Conservation (phyloP, 1,139 yeast genomes). For the Pichia sp. region DNA sequence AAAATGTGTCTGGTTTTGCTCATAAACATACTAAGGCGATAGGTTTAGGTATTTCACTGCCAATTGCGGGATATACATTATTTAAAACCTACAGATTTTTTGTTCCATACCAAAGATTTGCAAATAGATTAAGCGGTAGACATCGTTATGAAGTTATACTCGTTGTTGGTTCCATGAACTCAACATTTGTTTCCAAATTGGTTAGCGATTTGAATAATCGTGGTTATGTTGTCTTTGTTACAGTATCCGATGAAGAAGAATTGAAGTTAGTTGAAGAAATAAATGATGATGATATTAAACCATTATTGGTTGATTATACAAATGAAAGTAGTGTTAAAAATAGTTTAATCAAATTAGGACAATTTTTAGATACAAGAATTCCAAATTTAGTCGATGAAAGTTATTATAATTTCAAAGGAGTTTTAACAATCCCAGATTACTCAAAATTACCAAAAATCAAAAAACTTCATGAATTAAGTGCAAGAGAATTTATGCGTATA, state of each 20-base stretch:
- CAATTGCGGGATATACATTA: slow-evolving; percentile 8
- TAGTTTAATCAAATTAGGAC: slow-evolving; percentile 40
- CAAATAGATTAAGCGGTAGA: slow-evolving; percentile 25
- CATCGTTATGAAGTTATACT: slow-evolving; percentile 57
- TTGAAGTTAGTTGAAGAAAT: slow-evolving; percentile 51
- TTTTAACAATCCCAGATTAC: slow-evolving; percentile 28
- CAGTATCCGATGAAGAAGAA: slow-evolving; percentile 62
- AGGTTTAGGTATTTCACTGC: slow-evolving; percentile 9
- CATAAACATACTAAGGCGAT: slow-evolving; percentile 2
- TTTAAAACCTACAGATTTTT: slow-evolving; percentile 9
- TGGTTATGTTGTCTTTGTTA: slow-evolving; percentile 75
- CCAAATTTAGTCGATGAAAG: slow-evolving; percentile 10
- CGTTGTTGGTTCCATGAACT: slow-evolving; percentile 71
- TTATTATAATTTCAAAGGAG: slow-evolving; percentile 26
- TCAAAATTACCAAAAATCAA: slow-evolving; percentile 28
- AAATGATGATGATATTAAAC: slow-evolving; percentile 48
- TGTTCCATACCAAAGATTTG: slow-evolving; percentile 41
- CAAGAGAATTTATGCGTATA: slow-evolving; percentile 23
- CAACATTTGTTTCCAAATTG: slow-evolving; percentile 62
- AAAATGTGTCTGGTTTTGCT: neutral
- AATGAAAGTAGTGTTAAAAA: slow-evolving; percentile 29
- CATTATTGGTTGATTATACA: slow-evolving; percentile 45
- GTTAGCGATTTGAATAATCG: slow-evolving; percentile 70
- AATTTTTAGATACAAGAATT: slow-evolving; percentile 29
- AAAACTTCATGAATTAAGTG: slow-evolving; percentile 22